Base-by-base conservation (phyloP, 2,329 filamentous ascomycete species). In the Ophiocordyceps camponoti-leonardi region DNA sequence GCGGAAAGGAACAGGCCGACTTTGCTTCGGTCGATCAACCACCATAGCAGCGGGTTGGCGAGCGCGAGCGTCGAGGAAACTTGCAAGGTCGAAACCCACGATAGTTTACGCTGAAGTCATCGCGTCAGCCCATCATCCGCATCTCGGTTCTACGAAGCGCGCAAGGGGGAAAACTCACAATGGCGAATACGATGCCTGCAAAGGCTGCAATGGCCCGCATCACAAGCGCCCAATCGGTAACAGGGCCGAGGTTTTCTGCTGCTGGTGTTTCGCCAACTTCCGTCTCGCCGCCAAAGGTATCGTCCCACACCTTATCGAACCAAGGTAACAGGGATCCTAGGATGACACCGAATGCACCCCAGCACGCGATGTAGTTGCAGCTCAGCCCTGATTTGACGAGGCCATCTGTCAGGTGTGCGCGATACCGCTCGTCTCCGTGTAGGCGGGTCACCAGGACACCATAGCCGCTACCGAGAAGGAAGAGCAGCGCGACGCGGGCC, bases 11-110 rank as follows among this genome's bases (percentile, higher is more conserved):
- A 66, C 53, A 96, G 83, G 5, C 92, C 92, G 0, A 87, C 75
- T 52, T 79, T 80, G 42, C 86, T 92, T 44, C 90, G 84, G 64
- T 98, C 92, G 57, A 98, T 83, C 22, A 96, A 71, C 64, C 94
- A 98, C 92, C 92, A 98, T 18, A 98, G 68, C 11, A 92, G 83
- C 1, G 92, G 90, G 59, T 96, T 96, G 19, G 83, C 86, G 48
- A 96, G 77, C 20, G 87, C 85, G 43, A 98, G 78, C 1, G 88
- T 92, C 23, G 93, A 64, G 1, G 88, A 93, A 19, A 93, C 79
- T 63, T 98, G 92, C n/a, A 94, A 77, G 1, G 87, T 92, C 10
- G 88, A 95, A 54, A 88, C 76, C 92, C 92, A 98, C 1, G 86
- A 84, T 11, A 95, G 75, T 61, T 84, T 86, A 51, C 92, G 81